A percentile compares a stretch with the other conserved stretches of the same genome.
phyloP scores from a whole-genome alignment of 352 stramenopile genomes.

The Pythium guiyangense region DNA sequence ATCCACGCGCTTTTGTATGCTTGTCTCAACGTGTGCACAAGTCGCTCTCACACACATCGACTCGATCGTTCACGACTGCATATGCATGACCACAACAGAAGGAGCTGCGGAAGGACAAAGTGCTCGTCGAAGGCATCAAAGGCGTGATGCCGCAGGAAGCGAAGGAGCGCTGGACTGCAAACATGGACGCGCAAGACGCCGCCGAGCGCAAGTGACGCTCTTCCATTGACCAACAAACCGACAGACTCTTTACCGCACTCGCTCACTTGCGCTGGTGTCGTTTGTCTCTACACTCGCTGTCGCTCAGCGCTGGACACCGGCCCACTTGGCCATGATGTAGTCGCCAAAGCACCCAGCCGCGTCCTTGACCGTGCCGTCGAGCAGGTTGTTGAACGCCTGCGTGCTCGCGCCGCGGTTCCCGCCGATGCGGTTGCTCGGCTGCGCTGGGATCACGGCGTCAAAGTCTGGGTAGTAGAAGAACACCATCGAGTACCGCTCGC shows the following conservation, averaged over 20 bases:
- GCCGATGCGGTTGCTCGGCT: slow-evolving; percentile 29
- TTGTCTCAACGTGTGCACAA: background rate
- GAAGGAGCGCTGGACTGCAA: slow-evolving; percentile 34
- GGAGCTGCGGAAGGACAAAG: slow-evolving; percentile 57
- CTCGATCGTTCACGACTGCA: too few relatives aligned
- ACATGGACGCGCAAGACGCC: slow-evolving; percentile 9
- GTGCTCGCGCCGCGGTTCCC: slow-evolving; percentile 25
- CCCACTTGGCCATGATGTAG: slow-evolving; percentile 84
- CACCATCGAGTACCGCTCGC: slow-evolving; percentile 77
- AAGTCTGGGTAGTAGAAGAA: slow-evolving; percentile 87
- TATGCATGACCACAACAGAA: slow-evolving; percentile 20
- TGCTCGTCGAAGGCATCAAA: slow-evolving; percentile 58
- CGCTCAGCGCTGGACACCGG: slow-evolving; percentile 51
- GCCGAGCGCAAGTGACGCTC: background rate
- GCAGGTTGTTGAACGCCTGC: slow-evolving; percentile 65
- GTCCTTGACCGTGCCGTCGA: slow-evolving; percentile 60
- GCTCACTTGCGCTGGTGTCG: background rate
- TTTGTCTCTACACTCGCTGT: background rate
- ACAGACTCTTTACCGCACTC: background rate
- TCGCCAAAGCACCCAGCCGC: slow-evolving; percentile 60
- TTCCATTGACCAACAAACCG: background rate
- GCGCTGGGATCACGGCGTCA: slow-evolving; percentile 54
- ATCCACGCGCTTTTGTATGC: background rate
- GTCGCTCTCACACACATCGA: slow-evolving; percentile 2
- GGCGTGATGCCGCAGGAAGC: slow-evolving; percentile 58